phyloP scores from a whole-genome alignment of 768 basidiomycete species.

The Rhodosporidiobolus sp. region DNA sequence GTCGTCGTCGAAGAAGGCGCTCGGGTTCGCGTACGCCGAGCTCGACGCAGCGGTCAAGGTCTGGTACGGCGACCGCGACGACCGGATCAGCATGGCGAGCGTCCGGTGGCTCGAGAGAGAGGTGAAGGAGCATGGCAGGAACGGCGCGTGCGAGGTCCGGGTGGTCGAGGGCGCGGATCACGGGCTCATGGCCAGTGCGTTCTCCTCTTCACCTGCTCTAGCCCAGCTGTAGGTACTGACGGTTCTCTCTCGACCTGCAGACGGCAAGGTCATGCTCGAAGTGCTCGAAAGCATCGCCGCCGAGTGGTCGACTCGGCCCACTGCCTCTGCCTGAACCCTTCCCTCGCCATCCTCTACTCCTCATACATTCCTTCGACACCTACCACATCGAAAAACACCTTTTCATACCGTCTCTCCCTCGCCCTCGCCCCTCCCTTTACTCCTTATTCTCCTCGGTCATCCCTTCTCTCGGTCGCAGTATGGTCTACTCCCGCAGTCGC shows the following conservation, averaged over 20 bases:
- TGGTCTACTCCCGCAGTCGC: not conserved
- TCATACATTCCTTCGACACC: not conserved
- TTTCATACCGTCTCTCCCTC: too few species aligned
- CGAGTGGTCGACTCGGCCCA: conserved; percentile 2
- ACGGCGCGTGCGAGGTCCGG: conserved; percentile 64
- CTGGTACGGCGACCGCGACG: conserved; percentile 92
- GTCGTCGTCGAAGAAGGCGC: not conserved
- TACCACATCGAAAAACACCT: too few species aligned
- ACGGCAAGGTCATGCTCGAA: conserved; percentile 46
- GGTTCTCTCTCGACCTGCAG: not conserved
- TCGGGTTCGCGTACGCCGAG: conserved; percentile 69
- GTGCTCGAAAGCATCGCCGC: conserved; percentile 46
- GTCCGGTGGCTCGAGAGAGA: conserved; percentile 84
- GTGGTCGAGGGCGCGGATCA: conserved; percentile 87
- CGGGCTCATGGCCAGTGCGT: conserved; percentile 76
- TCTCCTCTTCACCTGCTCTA: not conserved
- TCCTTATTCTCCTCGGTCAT: too few species aligned
- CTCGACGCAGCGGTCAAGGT: conserved; percentile 74
- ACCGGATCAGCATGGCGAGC: conserved; percentile 85
- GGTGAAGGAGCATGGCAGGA: conserved; percentile 58
- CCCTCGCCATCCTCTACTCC: not conserved
- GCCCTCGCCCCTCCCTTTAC: too few species aligned
- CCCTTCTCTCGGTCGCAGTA: not conserved
- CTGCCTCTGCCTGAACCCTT: too few species aligned
- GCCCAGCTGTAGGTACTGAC: not conserved